Evolutionary conservation across 208 protist species (phyloP).

Genomic region (Wallacemonas sp.): DNA sequence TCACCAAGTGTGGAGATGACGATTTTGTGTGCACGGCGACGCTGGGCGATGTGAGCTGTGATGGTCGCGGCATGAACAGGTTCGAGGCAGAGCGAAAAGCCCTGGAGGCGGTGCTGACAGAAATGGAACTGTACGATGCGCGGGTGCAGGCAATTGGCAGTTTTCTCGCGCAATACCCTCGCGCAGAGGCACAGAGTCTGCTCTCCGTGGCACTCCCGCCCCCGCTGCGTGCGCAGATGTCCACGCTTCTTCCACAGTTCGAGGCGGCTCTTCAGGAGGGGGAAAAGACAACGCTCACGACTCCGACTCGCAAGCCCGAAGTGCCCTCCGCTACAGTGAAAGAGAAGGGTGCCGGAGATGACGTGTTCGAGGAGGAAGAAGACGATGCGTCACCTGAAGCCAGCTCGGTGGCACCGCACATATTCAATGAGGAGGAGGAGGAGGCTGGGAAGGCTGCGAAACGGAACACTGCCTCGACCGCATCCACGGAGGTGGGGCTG

Average conservation of each 20-base stretch:
- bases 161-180: constrained; percentile 53
- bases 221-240: constrained; percentile 27
- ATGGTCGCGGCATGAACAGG: constrained; percentile 60
- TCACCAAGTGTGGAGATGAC: not conserved
- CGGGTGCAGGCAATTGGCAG: constrained; percentile 49
- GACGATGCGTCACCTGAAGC: too few relatives aligned
- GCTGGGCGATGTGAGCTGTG: constrained; percentile 37
- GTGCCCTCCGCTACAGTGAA: too few relatives aligned
- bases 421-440: too few relatives aligned
- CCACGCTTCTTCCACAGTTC: constrained; percentile 11
- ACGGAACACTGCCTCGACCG: too few relatives aligned
- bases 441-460: too few relatives aligned
- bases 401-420: too few relatives aligned
- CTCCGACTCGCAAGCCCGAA: too few relatives aligned
- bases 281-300: too few relatives aligned
- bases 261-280: not conserved
- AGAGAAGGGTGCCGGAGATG: too few relatives aligned
- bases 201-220: constrained; percentile 37
- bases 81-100: constrained; percentile 77
- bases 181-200: constrained; percentile 39
- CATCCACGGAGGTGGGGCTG: too few relatives aligned
- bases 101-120: constrained; percentile 38
- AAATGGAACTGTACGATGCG: constrained; percentile 70
- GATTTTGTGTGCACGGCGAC: constrained; percentile 46
- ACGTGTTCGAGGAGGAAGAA: too few relatives aligned